Evolutionary conservation across 1,284 basidiomycete species (phyloP).

Genomic region (Phlebopus sp.): DNA sequence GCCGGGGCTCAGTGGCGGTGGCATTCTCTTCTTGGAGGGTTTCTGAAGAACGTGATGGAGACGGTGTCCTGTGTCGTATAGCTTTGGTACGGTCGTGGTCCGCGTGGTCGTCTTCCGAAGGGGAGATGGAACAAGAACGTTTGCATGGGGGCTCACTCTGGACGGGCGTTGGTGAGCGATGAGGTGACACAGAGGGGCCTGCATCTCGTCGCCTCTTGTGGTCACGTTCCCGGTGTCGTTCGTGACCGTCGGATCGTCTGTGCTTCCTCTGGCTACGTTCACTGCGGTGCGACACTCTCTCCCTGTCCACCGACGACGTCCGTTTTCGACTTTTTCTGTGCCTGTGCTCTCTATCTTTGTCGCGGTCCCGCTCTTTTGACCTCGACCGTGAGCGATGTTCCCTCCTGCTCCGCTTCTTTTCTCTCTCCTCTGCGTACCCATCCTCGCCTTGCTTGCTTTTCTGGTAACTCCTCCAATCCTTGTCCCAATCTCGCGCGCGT

Average conservation of each 20-base stretch:
- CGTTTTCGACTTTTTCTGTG: constrained; percentile 15
- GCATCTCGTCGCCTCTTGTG: constrained; percentile 21
- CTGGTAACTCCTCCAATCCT: constrained; percentile 23
- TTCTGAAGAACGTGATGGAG: constrained; percentile 26
- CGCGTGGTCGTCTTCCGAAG: constrained; percentile 12
- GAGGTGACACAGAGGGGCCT: constrained; percentile 17
- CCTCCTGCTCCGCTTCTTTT: constrained; percentile 16
- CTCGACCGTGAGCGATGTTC: constrained; percentile 31
- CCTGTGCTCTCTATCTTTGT: constrained; percentile 15
- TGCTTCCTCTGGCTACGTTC: constrained; percentile 22
- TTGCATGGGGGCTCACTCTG: constrained; percentile 6
- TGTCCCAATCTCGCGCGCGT: constrained; percentile 25
- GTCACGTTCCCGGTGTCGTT: constrained; percentile 17
- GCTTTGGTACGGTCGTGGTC: constrained; percentile 4
- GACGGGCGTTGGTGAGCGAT: constrained; percentile 6
- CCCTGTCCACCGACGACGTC: constrained; percentile 14
- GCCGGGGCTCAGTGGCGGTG: constrained; percentile 10
- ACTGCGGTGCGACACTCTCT: constrained; percentile 13
- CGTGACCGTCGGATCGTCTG: constrained; percentile 20
- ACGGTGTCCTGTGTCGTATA: constrained; percentile 18
- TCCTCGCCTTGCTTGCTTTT: constrained; percentile 19
- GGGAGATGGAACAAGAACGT: constrained; percentile 15
- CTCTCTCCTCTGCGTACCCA: constrained; percentile 12
- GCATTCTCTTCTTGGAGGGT: constrained; percentile 22
- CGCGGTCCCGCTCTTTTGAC: constrained; percentile 15